Evolutionary conservation across 2,329 filamentous ascomycete genomes (phyloP).

Genomic region (Fonsecaea pedrosoi): DNA sequence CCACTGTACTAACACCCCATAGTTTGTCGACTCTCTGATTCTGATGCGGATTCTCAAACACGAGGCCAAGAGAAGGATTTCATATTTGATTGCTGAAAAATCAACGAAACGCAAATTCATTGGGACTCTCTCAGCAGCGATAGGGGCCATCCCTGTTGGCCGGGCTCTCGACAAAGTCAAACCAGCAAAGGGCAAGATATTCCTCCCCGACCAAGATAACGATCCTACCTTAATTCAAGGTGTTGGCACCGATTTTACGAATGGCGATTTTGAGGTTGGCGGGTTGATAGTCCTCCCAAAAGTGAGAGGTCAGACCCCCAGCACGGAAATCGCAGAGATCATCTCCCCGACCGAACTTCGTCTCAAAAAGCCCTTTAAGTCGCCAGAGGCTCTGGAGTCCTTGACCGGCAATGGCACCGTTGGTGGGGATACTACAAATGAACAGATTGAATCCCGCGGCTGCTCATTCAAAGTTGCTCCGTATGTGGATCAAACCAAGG

Average conservation of each 20-base stretch:
- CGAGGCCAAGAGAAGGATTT: slow-evolving; percentile 86
- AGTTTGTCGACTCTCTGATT: slow-evolving; percentile 96
- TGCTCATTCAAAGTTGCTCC: slow-evolving; percentile 86
- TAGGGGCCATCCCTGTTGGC: slow-evolving; percentile 91
- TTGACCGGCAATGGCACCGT: slow-evolving; percentile 73
- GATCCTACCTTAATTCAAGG: slow-evolving; percentile 83
- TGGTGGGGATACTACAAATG: slow-evolving; percentile 41
- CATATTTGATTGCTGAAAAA: slow-evolving; percentile 92
- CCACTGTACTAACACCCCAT: slow-evolving; percentile 22
- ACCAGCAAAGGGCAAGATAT: slow-evolving; percentile 78
- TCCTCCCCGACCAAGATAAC: slow-evolving; percentile 84
- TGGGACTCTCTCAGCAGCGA: slow-evolving; percentile 81
- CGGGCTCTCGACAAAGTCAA: slow-evolving; percentile 89
- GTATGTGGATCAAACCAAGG: slow-evolving; percentile 90
- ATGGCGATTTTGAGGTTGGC: slow-evolving; percentile 72
- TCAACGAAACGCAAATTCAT: slow-evolving; percentile 91
- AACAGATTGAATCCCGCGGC: slow-evolving; percentile 73
- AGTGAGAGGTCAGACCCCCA: slow-evolving; percentile 79
- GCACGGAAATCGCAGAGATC: slow-evolving; percentile 83
- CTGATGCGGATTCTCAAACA: slow-evolving; percentile 87
- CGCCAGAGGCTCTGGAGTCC: slow-evolving; percentile 75
- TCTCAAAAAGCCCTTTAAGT: slow-evolving; percentile 86
- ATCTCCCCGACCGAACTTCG: slow-evolving; percentile 79
- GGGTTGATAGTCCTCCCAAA: slow-evolving; percentile 88
- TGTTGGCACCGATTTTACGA: slow-evolving; percentile 81